These are phyloP conservation scores for Boletus tomentosulus DNA, from an alignment of 768 basidiomycete genomes.

Conservation along the genomic window DNA sequence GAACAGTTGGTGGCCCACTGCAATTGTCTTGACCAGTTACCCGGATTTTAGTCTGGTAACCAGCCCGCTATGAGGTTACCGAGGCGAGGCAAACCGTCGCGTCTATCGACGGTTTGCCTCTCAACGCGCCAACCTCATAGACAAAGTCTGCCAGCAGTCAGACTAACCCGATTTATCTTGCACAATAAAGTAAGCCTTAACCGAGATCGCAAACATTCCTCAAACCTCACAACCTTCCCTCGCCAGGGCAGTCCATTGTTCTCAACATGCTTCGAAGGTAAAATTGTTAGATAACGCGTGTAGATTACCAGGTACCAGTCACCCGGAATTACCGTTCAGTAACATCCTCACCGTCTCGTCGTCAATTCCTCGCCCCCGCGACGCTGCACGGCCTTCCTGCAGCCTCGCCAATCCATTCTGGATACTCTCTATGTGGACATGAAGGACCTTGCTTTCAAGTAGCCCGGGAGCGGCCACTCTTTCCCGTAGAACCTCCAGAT, in stretches of 20 bases:
- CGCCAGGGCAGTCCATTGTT: not conserved
- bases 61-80: too few species aligned
- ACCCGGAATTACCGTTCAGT: slow-evolving; percentile 12
- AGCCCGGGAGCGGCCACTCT: slow-evolving; percentile 67
- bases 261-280: not conserved
- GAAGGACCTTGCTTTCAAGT: slow-evolving; percentile 54
- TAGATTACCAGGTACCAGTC: not conserved
- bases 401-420: slow-evolving; percentile 52
- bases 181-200: slow-evolving; percentile 23
- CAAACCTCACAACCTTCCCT: not conserved
- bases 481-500: slow-evolving; percentile 75
- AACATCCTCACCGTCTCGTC: slow-evolving; percentile 30
- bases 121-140: too few species aligned
- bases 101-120: too few species aligned
- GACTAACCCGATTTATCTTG: slow-evolving; percentile 15
- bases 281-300: not conserved
- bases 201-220: not conserved
- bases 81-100: too few species aligned
- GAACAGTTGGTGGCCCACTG: not conserved
- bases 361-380: slow-evolving; percentile 47
- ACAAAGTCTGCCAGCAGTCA: too few species aligned
- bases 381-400: slow-evolving; percentile 50
- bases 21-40: slow-evolving; percentile 25
- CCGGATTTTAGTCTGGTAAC: not conserved
- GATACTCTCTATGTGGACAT: slow-evolving; percentile 76